These are phyloP conservation scores for Calvatia gigantea DNA, from an alignment of 768 basidiomycete genomes.

Conservation along the genomic window DNA sequence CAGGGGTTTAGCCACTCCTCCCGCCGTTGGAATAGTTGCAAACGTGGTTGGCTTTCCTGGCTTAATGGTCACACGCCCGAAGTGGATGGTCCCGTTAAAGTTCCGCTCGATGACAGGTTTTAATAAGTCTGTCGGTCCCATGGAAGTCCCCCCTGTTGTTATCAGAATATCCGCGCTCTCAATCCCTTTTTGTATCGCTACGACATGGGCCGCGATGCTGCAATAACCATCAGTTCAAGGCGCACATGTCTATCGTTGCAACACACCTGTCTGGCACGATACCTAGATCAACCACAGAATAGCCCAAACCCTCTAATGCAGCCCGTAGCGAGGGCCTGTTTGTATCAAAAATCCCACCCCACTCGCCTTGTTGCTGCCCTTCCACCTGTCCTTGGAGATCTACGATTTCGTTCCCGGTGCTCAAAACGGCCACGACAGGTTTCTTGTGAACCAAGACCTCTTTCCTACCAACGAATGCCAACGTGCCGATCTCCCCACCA, in stretches of 20 bases:
- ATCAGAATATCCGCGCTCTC: constrained; percentile 69
- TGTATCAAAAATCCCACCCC: constrained; percentile 82
- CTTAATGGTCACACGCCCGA: constrained; percentile 81
- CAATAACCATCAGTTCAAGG: constrained; percentile 4
- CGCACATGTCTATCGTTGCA: not conserved
- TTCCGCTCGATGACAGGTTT: constrained; percentile 86
- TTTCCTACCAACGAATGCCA: constrained; percentile 73
- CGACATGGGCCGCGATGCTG: constrained; percentile 57
- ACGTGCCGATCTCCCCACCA: constrained; percentile 83
- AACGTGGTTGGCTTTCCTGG: constrained; percentile 91
- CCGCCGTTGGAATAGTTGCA: constrained; percentile 59
- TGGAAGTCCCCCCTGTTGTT: constrained; percentile 88
- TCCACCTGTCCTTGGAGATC: constrained; percentile 49
- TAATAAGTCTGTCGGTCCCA: constrained; percentile 84
- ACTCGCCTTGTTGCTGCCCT: constrained; percentile 33
- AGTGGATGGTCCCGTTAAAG: constrained; percentile 74
- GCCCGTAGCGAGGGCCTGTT: constrained; percentile 79
- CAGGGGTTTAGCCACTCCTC: constrained; percentile 48
- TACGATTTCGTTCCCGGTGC: constrained; percentile 82
- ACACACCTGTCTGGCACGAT: constrained; percentile 73
- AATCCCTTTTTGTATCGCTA: constrained; percentile 54
- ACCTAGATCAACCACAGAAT: constrained; percentile 75
- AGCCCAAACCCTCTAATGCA: constrained; percentile 68
- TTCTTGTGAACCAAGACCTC: constrained; percentile 69
- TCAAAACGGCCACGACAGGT: constrained; percentile 76